A percentile compares a stretch with the other conserved stretches of the same genome.
phyloP scores from a whole-genome alignment of 192 early-diverging fungal genomes.

The Coemansia guatemalensis region DNA sequence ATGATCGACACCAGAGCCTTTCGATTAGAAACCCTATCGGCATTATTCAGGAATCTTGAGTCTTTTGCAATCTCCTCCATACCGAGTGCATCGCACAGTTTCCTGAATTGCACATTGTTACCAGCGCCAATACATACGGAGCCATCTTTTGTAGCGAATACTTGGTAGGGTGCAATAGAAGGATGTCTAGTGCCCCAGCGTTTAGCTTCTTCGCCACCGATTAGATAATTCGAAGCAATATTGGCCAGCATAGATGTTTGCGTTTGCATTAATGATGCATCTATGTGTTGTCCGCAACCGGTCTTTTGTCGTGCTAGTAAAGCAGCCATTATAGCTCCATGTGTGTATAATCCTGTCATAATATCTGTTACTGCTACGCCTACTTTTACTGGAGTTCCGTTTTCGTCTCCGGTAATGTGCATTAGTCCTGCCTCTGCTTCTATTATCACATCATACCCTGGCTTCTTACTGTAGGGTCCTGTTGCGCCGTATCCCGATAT shows the following conservation, averaged over 20 bases:
- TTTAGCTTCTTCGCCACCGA: constrained; percentile 75
- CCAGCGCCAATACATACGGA: constrained; percentile 88
- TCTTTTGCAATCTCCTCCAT: constrained; percentile 53
- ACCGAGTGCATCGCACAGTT: constrained; percentile 60
- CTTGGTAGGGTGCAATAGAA: constrained; percentile 93
- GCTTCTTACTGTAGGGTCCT: constrained; percentile 74
- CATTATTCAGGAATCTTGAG: constrained; percentile 65
- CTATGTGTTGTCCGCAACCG: constrained; percentile 78
- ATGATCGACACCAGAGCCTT: constrained; percentile 62
- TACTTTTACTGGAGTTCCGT: constrained; percentile 86
- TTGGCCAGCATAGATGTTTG: constrained; percentile 89
- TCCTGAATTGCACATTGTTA: constrained; percentile 82
- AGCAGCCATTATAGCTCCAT: constrained; percentile 90
- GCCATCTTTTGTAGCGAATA: constrained; percentile 74
- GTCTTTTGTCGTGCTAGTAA: constrained; percentile 66
- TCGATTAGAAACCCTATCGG: constrained; percentile 71
- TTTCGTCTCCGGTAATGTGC: constrained; percentile 91
- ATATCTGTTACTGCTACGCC: constrained; percentile 94
- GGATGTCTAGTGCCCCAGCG: constrained; percentile 88
- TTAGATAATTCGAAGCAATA: constrained; percentile 84
- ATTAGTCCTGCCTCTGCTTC: constrained; percentile 92
- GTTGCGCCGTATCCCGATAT: constrained; percentile 84
- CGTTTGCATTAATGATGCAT: constrained; percentile 84
- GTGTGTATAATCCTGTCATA: constrained; percentile 79
- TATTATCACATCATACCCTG: constrained; percentile 91